A percentile compares a stretch with the other conserved stretches of the same genome.
Conservation (phyloP, 1,284 basidiomycete genomes). For the Tremellales sp. region DNA sequence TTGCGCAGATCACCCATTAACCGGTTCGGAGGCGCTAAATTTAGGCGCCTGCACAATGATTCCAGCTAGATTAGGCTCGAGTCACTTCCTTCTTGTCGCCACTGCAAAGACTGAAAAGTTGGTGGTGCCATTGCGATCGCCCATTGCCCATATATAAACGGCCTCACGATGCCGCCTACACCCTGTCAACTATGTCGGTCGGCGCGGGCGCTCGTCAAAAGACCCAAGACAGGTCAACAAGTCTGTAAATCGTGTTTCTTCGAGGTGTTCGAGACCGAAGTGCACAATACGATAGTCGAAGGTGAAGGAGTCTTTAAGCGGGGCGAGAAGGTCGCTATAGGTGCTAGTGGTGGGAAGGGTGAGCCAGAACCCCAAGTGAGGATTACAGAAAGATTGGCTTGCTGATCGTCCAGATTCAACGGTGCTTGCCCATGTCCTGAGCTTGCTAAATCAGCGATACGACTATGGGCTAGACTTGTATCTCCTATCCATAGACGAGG, state of each 20-base stretch:
- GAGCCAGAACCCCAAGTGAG: conserved; percentile 13
- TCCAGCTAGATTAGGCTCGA: too few species aligned
- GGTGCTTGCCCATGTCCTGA: conserved; percentile 95
- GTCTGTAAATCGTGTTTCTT: conserved; percentile 96
- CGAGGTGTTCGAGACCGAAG: conserved; percentile 94
- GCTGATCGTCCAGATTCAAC: conserved; percentile 76
- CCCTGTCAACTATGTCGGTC: conserved; percentile 61
- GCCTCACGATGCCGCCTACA: conserved; percentile 38
- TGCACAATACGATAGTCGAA: conserved; percentile 86
- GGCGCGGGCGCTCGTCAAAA: conserved; percentile 79
- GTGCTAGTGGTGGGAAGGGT: conserved; percentile 98
- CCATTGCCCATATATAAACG: background rate
- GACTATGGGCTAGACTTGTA: conserved; percentile 87
- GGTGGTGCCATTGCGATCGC: background rate
- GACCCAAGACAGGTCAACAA: conserved; percentile 95
- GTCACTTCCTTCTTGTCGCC: background rate
- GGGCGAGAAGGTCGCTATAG: conserved; percentile 95
- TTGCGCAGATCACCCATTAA: background rate
- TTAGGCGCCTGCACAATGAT: too few species aligned
- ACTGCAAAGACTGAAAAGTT: background rate
- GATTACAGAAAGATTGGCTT: background rate
- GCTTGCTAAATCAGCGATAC: conserved; percentile 88
- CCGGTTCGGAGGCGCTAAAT: background rate
- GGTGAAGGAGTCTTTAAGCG: conserved; percentile 71
- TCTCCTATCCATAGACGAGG: conserved; percentile 95